A percentile compares a stretch with the other conserved stretches of the same genome.
Conservation (phyloP, 1,284 basidiomycete genomes). For the Phylloboletellus chloephorus region DNA sequence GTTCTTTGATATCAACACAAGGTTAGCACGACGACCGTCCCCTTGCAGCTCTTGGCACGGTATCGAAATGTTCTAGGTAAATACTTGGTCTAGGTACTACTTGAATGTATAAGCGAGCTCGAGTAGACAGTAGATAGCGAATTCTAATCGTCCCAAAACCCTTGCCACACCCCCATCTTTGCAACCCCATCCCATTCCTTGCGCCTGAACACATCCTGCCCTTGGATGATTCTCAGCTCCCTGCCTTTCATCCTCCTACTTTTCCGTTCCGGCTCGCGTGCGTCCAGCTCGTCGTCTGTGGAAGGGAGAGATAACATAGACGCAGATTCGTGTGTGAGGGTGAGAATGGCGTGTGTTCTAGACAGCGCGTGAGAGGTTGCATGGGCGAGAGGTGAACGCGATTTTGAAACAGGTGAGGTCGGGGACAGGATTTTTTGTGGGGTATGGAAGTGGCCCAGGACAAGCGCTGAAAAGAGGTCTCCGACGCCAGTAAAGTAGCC, state of each 20-base stretch:
- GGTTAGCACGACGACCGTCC: no score
- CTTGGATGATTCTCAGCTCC: slow-evolving; percentile 78
- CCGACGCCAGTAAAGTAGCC: slow-evolving; percentile 97
- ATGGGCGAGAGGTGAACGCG: slow-evolving; percentile 26
- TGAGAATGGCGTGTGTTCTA: slow-evolving; percentile 82
- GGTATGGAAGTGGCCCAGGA: slow-evolving; percentile 74
- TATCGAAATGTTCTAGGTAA: no score
- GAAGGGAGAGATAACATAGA: slow-evolving; percentile 42
- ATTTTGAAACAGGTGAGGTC: slow-evolving; percentile 13
- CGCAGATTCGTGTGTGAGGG: slow-evolving; percentile 61
- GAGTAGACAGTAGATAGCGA: no score
- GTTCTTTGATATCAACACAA: no score
- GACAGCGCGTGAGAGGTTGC: slow-evolving; percentile 72
- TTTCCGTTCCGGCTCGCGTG: slow-evolving; percentile 56
- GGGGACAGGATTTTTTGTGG: slow-evolving; percentile 1
- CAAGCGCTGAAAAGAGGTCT: slow-evolving; percentile 93
- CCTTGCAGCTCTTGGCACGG: no score
- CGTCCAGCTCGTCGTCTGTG: slow-evolving; percentile 74
- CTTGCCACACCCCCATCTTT: slow-evolving; percentile 36
- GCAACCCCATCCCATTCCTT: slow-evolving; percentile 28
- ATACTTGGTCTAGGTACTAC: no score
- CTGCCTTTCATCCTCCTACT: slow-evolving; percentile 72
- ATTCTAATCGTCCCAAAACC: slow-evolving; percentile 34
- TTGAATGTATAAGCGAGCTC: no score
- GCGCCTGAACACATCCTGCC: slow-evolving; percentile 52